Base-by-base conservation (phyloP, 441 rosid species). In the Omphalea diandra region DNA sequence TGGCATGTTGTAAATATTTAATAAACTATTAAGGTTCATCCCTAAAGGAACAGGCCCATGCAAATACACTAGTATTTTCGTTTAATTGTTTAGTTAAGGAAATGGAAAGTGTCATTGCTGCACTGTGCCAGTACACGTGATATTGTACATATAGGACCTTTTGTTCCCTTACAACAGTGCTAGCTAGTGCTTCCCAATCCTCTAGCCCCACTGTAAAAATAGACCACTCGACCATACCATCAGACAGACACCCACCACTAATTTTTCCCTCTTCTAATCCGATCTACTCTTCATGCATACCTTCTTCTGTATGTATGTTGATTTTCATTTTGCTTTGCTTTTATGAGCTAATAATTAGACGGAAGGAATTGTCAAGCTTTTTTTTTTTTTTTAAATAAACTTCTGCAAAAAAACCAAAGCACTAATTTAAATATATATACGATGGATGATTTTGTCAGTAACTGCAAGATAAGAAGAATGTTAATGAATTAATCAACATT, bases 161-260 rank as follows among this genome's bases (percentile, higher is more conserved):
- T 71, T 66, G 72, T 75, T 75, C 61, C 77, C 74, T 72, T 57
- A 27, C 49, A 18, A 20, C 18, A 68, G 66, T 66, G 49, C 68
- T 36, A 70, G 35, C 18, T 26, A 22, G 17, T 67, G 27, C 50
- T 52, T 63, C 33, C 24, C 15, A 72, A 63, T 27, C 67, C 44
- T 65, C 31, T 29, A 57, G 62, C 79, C 82, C 85, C 82, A 74
- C 76, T 71, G 57, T 49, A 50, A 72, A n/a, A 79, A 81, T 76
- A 62, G 87, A 83, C 84, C 4, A 80, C 59, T 83, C 84, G 73
- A 54, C 69, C 49, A 43, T 68, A 65, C 71, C 78, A 71, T 65
- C 76, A 38, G 36, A 27, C 54, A 60, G 61, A 63, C 69, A 63
- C 66, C 27, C 0, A n/a, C n/a, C n/a, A n/a, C n/a, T n/a, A n/a